Evolutionary conservation across 208 protist species (phyloP), one percentile per base, ranked within the genome.

Genomic region (Herpetomonas tarakana): DNA sequence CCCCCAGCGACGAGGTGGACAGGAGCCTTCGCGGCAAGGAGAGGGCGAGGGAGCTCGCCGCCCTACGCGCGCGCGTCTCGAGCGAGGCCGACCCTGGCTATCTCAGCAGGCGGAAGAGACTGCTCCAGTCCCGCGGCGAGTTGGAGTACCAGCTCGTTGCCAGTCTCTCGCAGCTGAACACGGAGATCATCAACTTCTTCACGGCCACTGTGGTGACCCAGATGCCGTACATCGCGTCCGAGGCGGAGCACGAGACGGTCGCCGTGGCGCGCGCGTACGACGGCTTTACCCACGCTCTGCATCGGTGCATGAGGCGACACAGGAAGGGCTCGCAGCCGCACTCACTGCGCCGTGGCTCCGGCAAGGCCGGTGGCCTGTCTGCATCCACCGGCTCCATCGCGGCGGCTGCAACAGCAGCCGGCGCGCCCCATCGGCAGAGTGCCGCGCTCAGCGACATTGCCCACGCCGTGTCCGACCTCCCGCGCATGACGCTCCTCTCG

Each of bases 121-220:
- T 86, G 18, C 58, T 52, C 39, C 18, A 58, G 50, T 19, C 49
- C 2, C 58, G 65, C 12, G 9, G 41, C 12, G 25, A 39, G 7
- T 68, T 91, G 59, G 78, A 90, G 58, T 62, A 62, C 6, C 75
- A 88, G 49, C 65, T 91, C 14, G 64, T 90, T 12, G 56, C 74
- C 0, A 59, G 70, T 2, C 62, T 94, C 4, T 84, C 83, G 2
- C 83, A 82, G 29, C 51, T 91, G 27, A 91, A 90, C 68, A 94
- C 87, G 54, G 87, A 91, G 63, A 64, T 94, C 2, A 89, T 94
- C 44, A 94, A 94, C 54, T 82, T 81, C 45, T 80, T 94, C 24
- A 58, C 86, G 7, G 78, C 82, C 50, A 58, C 71, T 4, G 76
- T 69, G 30, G 68, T 71, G 6, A 45, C 67, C 16, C 58, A 62